Evolutionary conservation across 805 yeast species (phyloP), one percentile per base, ranked within the genome.

Genomic region (Ogataea corticis): DNA sequence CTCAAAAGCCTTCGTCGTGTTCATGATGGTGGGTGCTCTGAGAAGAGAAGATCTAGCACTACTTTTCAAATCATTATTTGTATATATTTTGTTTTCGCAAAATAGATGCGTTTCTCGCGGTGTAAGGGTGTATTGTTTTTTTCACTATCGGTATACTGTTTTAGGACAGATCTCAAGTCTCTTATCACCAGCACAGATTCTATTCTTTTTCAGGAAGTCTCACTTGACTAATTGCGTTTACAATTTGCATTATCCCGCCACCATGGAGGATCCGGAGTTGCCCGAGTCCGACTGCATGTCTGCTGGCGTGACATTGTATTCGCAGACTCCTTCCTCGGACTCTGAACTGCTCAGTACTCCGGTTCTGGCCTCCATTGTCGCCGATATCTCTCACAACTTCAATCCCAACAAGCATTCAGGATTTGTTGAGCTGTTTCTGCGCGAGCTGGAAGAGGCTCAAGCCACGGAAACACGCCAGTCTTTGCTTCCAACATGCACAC

Each of bases 401-500:
- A 15, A 25, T 2, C 4, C 7, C 4, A 25, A 32, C 17, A 40
- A 23, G 23, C 15, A 18, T 17, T 7, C 36, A 3, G 28, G 16
- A 2, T 33, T 32, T 40, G 43, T 40, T 21, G 15, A 23, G 15
- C 21, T n/a, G 11, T 40, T 40, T 16, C 3, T 15, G 3, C 17
- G 32, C 11, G 43, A 40, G 28, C 31, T 40, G 17, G 4, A 25
- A 5, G 37, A 40, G 25, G 18, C 43, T 2, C 2, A 15, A 2
- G n/a, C 5, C 16, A 12, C 14, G 5, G 15, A 11, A 14, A 15
- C 4, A 14, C 14, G 32, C 10, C 23, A 32, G 25, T 31, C 43
- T 7, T 15, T 40, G 21, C 30, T 46, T 14, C 28, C 41, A 14
- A 44, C 44, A 1, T 33, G 41, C 27, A 29, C 48, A 2, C 31